These are phyloP conservation scores for Trichoderma polysporum DNA, from an alignment of 2,329 filamentous ascomycete genomes.

Conservation along the genomic window DNA sequence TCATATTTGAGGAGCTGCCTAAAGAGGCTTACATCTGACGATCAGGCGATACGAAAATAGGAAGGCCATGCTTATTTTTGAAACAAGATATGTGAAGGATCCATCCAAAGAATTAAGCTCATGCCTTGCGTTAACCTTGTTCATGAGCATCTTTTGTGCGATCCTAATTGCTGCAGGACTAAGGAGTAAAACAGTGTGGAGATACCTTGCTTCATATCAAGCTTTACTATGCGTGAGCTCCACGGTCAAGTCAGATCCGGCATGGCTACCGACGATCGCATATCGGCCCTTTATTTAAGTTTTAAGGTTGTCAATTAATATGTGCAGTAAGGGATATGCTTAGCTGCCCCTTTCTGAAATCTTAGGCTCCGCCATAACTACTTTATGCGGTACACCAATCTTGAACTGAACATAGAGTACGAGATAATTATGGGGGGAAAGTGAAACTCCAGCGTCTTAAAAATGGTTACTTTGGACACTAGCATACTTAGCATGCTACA, in stretches of 20 bases:
- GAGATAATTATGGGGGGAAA: too few species aligned
- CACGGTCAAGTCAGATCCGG: not conserved
- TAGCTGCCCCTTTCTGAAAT: not conserved
- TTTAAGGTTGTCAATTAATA: not conserved
- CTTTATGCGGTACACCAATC: too few species aligned
- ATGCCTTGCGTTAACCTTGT: not conserved
- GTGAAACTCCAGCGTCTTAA: too few species aligned
- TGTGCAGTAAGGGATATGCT: not conserved
- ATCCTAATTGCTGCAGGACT: not conserved
- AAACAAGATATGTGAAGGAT: not conserved
- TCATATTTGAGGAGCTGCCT: not conserved
- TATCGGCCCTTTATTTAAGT: not conserved
- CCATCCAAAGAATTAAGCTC: not conserved
- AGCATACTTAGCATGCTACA: too few species aligned
- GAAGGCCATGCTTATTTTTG: not conserved
- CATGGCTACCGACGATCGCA: not conserved
- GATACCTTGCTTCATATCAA: not conserved
- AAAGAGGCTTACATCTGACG: not conserved
- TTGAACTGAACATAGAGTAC: too few species aligned
- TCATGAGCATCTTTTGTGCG: not conserved
- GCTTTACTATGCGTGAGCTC: not conserved
- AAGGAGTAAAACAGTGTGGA: not conserved
- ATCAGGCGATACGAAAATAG: slow-evolving; percentile 4
- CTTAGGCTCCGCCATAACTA: not conserved
- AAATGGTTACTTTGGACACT: too few species aligned